Percentiles rank a stretch among this genome's conserved stretches.
phyloP scores from a whole-genome alignment of 2,329 filamentous ascomycete genomes.

The Delphinella strobiligena region DNA sequence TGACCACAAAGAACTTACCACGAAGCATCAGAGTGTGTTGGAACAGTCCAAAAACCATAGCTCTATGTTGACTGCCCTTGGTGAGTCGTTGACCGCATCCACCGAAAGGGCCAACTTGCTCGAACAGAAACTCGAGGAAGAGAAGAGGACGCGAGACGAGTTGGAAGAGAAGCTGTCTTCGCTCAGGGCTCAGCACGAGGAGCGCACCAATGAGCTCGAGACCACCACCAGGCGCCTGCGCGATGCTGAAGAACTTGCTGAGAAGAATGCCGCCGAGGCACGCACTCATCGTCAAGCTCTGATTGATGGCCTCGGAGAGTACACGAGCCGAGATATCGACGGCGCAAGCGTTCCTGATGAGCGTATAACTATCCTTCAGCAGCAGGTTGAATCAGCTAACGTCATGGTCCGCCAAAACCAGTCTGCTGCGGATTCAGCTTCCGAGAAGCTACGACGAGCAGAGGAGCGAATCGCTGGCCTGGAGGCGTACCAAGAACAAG shows the following conservation, averaged over 20 bases:
- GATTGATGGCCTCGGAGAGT: slow-evolving; percentile 67
- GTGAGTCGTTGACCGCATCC: slow-evolving; percentile 67
- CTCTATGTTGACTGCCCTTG: slow-evolving; percentile 60
- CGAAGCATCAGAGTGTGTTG: slow-evolving; percentile 54
- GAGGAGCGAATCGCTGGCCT: slow-evolving; percentile 95
- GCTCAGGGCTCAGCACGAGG: slow-evolving; percentile 73
- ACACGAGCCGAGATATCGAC: slow-evolving; percentile 43
- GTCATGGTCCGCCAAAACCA: slow-evolving; percentile 78
- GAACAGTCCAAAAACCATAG: slow-evolving; percentile 58
- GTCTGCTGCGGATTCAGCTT: slow-evolving; percentile 71
- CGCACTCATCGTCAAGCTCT: slow-evolving; percentile 74
- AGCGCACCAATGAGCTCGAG: slow-evolving; percentile 65
- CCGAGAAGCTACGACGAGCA: slow-evolving; percentile 79
- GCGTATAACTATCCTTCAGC: slow-evolving; percentile 61
- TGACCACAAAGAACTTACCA: slow-evolving; percentile 70
- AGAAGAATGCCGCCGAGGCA: slow-evolving; percentile 79
- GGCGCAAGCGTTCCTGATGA: slow-evolving; percentile 46
- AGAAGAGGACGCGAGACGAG: slow-evolving; percentile 62
- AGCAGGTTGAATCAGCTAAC: slow-evolving; percentile 68
- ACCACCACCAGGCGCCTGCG: slow-evolving; percentile 59
- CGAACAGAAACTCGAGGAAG: slow-evolving; percentile 73
- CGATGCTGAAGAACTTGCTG: slow-evolving; percentile 78
- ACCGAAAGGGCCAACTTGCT: slow-evolving; percentile 63
- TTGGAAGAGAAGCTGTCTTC: slow-evolving; percentile 64
- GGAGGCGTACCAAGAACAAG: slow-evolving; percentile 94